Evolutionary conservation across 2,329 filamentous ascomycete genomes (phyloP).

Genomic region (Paraphaeosphaeria sporulosa): DNA sequence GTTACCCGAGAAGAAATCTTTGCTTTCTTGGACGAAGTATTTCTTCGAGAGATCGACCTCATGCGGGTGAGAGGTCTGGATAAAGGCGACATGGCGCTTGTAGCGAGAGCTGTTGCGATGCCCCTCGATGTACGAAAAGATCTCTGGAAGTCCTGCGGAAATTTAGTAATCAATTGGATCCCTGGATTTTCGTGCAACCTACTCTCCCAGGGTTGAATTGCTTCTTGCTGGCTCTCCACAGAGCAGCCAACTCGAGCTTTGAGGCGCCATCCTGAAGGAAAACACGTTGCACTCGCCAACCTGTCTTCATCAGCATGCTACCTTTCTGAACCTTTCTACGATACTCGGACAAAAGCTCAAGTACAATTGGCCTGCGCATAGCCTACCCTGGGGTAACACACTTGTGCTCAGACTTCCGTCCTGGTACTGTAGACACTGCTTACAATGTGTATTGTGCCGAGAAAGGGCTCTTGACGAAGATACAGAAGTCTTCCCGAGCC

Average conservation of each 20-base stretch:
- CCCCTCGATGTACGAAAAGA: conserved; percentile 56
- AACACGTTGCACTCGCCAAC: conserved; percentile 60
- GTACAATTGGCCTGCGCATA: no score
- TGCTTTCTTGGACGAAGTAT: conserved; percentile 56
- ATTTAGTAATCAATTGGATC: conserved; percentile 14
- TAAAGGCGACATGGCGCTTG: conserved; percentile 60
- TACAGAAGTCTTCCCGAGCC: conserved; percentile 61
- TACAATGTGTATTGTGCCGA: conserved; percentile 58
- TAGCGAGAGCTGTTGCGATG: conserved; percentile 53
- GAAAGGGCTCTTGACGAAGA: conserved; percentile 55
- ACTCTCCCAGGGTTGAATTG: conserved; percentile 60
- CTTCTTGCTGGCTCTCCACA: conserved; percentile 56
- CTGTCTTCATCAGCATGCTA: conserved; percentile 33
- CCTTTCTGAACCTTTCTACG: background rate
- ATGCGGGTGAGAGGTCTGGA: conserved; percentile 54
- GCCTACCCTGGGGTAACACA: no score
- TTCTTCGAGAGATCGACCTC: conserved; percentile 49
- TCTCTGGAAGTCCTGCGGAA: conserved; percentile 22
- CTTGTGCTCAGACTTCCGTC: no score
- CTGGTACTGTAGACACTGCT: conserved; percentile 21
- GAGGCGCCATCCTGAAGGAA: conserved; percentile 62
- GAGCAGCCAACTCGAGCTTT: conserved; percentile 58
- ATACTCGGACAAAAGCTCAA: no score
- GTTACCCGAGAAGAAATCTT: conserved; percentile 39
- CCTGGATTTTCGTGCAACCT: conserved; percentile 54